phyloP scores from a whole-genome alignment of 805 yeast species.

The Cyberlindnera galapagoensis region DNA sequence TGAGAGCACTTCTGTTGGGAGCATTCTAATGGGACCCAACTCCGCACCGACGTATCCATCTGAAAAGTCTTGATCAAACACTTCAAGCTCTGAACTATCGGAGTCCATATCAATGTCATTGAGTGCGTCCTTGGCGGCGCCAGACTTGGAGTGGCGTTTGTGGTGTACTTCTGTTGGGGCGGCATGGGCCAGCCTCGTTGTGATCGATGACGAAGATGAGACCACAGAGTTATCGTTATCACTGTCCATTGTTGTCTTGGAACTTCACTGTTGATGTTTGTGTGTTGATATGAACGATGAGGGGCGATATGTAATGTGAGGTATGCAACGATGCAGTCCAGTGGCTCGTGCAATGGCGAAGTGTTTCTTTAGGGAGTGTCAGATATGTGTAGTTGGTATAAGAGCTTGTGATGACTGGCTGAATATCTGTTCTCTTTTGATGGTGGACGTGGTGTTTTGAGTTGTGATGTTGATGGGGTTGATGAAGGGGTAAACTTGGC shows the following conservation, averaged over 20 bases:
- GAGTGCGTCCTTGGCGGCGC: conserved; percentile 4
- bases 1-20: conserved; percentile 54
- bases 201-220: conserved; percentile 18
- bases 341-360: no score
- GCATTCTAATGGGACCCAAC: conserved; percentile 21
- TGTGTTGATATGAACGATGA: no score
- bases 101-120: conserved; percentile 14
- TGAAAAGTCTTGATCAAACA: conserved; percentile 7
- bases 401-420: no score
- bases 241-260: conserved; percentile 17
- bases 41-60: conserved; percentile 5
- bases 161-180: conserved; percentile 1
- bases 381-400: no score
- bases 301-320: no score
- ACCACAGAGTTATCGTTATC: conserved; percentile 17
- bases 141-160: conserved; percentile 1
- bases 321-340: no score
- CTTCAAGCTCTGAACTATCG: conserved; percentile 9
- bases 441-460: no score
- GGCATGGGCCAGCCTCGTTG: conserved; percentile 1
- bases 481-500: no score
- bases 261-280: no score
- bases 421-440: no score
- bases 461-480: no score
- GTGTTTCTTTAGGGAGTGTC: no score